phyloP scores from a whole-genome alignment of 2,329 filamentous ascomycete species.

The Xylaria sp. region DNA sequence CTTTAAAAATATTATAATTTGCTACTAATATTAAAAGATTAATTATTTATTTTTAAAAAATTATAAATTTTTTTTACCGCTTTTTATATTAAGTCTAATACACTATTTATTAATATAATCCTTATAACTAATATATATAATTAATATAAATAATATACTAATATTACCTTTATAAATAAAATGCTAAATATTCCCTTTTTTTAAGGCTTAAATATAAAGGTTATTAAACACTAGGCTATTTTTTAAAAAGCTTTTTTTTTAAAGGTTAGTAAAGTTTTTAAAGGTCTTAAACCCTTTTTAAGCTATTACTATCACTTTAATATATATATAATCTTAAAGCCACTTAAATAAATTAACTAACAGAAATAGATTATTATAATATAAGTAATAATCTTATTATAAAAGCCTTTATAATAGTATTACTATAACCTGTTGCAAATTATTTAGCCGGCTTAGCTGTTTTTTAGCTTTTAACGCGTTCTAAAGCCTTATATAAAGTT shows the following conservation, averaged over 20 bases:
- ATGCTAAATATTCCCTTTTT: not conserved
- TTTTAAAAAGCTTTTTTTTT: no score
- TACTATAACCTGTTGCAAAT: no score
- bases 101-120: not conserved
- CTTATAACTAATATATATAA: not conserved
- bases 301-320: not conserved
- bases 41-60: not conserved
- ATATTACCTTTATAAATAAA: conserved; percentile 5
- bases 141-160: not conserved
- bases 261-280: no score
- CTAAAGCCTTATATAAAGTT: not conserved
- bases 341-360: not conserved
- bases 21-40: not conserved
- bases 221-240: no score
- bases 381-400: no score
- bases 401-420: no score
- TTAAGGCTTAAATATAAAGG: no score
- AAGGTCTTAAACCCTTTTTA: no score
- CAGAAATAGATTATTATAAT: no score
- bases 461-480: not conserved
- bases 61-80: not conserved
- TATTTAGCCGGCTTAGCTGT: not conserved
- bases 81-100: not conserved
- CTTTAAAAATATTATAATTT: not conserved
- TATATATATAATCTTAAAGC: not conserved